Evolutionary conservation across 2,329 filamentous ascomycete species (phyloP), one percentile per base, ranked within the genome.

Genomic region (Hypoxylon sp.): DNA sequence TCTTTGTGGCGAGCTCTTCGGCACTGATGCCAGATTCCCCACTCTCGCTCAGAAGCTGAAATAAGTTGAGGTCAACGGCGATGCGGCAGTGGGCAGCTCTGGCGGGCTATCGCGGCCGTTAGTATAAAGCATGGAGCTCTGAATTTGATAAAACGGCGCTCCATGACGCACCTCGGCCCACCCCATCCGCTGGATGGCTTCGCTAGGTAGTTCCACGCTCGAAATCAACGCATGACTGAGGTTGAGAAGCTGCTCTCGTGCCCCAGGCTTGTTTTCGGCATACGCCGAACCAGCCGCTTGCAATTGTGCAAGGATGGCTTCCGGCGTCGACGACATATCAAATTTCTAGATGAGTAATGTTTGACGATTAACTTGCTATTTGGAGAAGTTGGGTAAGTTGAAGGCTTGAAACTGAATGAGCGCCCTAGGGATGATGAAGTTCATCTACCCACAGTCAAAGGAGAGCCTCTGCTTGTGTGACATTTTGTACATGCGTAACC

Each of bases 101-200:
- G 5, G 80, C 79, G 30, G 78, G 77, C 77, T 78, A 30, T 5
- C 3, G n/a, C 6, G 21, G 21, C 69, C 38, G 65, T 53, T 23
- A 52, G 2, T 32, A 5, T 1, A 17, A 11, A 43, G 23, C 28
- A 25, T 28, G 30, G 41, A 5, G 0, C 4, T 25, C 34, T 1
- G 3, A 14, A n/a, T 11, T 13, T 11, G 25, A 23, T 5, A 19
- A 25, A 11, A 2, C 3, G 23, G n/a, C 2, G 25, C 19, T 2
- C 3, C 13, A 14, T 7, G n/a, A 69, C 73, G 65, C 50, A 81
- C 80, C 74, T 81, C 78, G 14, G 80, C 80, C 80, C 79, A 81
- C 41, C 79, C 79, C 46, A 75, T 81, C 17, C 76, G 73, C 65
- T 77, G 75, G 25, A 79, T 69, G 13, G 75, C 72, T 58, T 82